Conservation (phyloP, 805 yeast species). For the Kluyveromyces nonfermentans region DNA sequence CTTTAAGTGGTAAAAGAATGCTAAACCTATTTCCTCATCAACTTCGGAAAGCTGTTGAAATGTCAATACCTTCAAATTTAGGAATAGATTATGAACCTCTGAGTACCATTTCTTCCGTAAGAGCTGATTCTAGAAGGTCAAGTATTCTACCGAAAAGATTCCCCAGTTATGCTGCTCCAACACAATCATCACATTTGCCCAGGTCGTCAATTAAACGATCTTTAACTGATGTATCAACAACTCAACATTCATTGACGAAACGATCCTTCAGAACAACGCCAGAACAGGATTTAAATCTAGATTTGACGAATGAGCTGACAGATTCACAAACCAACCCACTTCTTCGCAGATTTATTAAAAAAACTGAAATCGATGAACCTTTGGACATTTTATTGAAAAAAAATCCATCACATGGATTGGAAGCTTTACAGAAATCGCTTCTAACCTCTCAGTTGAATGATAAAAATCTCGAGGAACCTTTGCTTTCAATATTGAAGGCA, state of each 20-base stretch:
- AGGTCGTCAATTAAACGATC: conserved; percentile 4
- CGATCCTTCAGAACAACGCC: conserved; percentile 4
- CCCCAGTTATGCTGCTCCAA: conserved; percentile 28
- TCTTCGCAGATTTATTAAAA: conserved; percentile 20
- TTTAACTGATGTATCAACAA: conserved; percentile 9
- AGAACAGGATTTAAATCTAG: conserved; percentile 11
- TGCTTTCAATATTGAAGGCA: conserved; percentile 18
- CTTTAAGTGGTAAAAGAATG: conserved; percentile 38
- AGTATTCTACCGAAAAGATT: conserved; percentile 18
- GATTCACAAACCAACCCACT: conserved; percentile 17
- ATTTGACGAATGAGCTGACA: conserved; percentile 24
- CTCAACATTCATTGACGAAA: conserved; percentile 8
- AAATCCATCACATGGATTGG: conserved; percentile 9
- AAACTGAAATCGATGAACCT: conserved; percentile 1
- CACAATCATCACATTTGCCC: conserved; percentile 12
- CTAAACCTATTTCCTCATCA: conserved; percentile 22
- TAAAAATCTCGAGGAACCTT: conserved; percentile 10
- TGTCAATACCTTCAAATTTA: conserved; percentile 39
- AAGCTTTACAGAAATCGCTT: conserved; percentile 14
- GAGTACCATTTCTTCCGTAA: conserved; percentile 8
- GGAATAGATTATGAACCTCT: conserved; percentile 13
- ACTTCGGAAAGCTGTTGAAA: conserved; percentile 49
- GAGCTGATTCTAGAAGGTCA: conserved; percentile 37
- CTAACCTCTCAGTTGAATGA: conserved; percentile 7
- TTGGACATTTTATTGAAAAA: conserved; percentile 1